phyloP scores from a whole-genome alignment of 2,329 filamentous ascomycete genomes.

The Keithomyces neogunnii region DNA sequence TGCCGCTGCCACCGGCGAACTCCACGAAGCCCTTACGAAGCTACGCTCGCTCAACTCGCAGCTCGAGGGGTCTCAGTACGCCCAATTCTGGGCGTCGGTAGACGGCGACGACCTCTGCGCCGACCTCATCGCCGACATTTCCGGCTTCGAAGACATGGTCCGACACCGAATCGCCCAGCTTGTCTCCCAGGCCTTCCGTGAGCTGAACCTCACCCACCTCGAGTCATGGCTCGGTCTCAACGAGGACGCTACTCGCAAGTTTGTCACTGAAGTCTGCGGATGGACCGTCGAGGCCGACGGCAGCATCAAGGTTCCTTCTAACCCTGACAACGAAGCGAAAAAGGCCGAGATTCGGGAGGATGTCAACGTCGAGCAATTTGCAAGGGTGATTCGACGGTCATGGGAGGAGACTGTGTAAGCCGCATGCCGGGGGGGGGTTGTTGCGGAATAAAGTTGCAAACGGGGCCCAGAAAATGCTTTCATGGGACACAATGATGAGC shows the following conservation, averaged over 20 bases:
- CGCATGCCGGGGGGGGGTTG: neutral
- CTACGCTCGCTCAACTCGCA: conserved; percentile 76
- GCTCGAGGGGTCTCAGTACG: conserved; percentile 85
- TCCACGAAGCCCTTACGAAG: conserved; percentile 86
- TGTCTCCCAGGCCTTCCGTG: conserved; percentile 71
- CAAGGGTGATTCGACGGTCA: conserved; percentile 69
- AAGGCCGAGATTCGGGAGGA: conserved; percentile 93
- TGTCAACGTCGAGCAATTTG: conserved; percentile 82
- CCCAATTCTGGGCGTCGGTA: conserved; percentile 84
- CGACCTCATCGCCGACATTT: conserved; percentile 87
- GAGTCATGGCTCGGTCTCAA: conserved; percentile 70
- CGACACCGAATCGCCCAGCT: conserved; percentile 83
- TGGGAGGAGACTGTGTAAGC: conserved; percentile 61
- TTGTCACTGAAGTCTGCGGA: conserved; percentile 75
- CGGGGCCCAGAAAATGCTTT: conserved; percentile 1
- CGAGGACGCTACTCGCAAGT: conserved; percentile 62
- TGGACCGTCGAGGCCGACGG: conserved; percentile 68
- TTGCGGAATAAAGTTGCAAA: neutral
- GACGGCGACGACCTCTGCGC: conserved; percentile 94
- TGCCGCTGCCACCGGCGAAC: conserved; percentile 55
- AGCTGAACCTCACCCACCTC: conserved; percentile 58
- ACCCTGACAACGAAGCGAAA: conserved; percentile 96
- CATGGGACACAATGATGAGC: conserved; percentile 11
- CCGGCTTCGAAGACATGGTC: conserved; percentile 91
- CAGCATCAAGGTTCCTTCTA: conserved; percentile 70